Base-by-base conservation (phyloP, 2,329 filamentous ascomycete species). In the Arthrobotrys pseudoclavata region DNA sequence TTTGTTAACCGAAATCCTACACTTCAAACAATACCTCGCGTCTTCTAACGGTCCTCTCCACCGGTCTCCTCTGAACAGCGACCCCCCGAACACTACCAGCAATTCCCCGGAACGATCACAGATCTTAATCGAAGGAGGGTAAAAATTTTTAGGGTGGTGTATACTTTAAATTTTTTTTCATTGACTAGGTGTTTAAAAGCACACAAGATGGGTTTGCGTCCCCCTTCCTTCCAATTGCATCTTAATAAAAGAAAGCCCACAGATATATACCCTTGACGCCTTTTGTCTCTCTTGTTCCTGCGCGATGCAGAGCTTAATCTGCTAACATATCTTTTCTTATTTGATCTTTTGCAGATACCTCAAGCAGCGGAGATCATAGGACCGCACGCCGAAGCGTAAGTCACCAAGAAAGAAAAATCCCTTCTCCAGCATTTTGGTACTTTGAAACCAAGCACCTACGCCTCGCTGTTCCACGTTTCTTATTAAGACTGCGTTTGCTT, bases 151-250 rank as follows among this genome's bases (percentile, higher is more conserved):
- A 62, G 72, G 72, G 72, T 76, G 74, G 74, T 71, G 62, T 67
- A 53, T 77, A 71, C 67, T 71, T 71, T 37, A 47, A 26, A 55
- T 69, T 68, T 76, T 68, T 69, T 68, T 62, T 75, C 20, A 24
- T 71, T 71, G n/a, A 57, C 69, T 31, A 64, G 70, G 67, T 53
- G 61, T 77, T 77, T 77, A 77, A 77, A 57, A 71, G 67, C 74
- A 71, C 74, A 71, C 74, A 71, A 77, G 42, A 77, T 77, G 74
- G 74, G 74, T 77, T 77, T 77, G 74, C 67, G 47, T 68, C 67
- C 74, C 70, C 67, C 55, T 77, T 70, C 74, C 61, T 71, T 77
- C 67, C 67, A 67, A 71, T 70, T 77, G 67, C 67, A 71, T 68
- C 62, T 71, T 77, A 77, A 71, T 77, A 68, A 71, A 77, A 69